Conservation (phyloP, 2,329 filamentous ascomycete species). For the Didymella glomerata region DNA sequence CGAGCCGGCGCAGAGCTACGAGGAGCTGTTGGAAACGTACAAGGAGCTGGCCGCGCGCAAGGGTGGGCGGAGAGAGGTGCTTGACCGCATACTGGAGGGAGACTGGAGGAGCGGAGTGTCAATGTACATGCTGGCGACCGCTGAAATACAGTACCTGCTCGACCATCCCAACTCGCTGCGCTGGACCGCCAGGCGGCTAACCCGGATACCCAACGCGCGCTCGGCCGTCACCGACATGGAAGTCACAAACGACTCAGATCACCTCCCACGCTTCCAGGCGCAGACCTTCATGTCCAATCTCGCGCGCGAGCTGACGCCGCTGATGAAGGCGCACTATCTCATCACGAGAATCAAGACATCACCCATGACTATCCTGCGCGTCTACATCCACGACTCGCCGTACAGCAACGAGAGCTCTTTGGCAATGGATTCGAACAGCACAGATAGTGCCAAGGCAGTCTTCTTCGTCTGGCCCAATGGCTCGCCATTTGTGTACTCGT, state of each 20-base stretch:
- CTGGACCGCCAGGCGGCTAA: slow-evolving; percentile 63
- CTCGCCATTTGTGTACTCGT: slow-evolving; percentile 76
- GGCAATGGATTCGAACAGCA: slow-evolving; percentile 39
- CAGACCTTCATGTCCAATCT: slow-evolving; percentile 81
- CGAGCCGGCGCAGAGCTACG: slow-evolving; percentile 70
- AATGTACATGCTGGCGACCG: slow-evolving; percentile 63
- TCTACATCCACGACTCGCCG: slow-evolving; percentile 81
- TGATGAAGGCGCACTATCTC: slow-evolving; percentile 85
- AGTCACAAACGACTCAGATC: slow-evolving; percentile 49
- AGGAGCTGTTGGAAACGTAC: slow-evolving; percentile 68
- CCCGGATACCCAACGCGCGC: slow-evolving; percentile 42
- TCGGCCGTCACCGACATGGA: slow-evolving; percentile 47
- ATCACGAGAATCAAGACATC: slow-evolving; percentile 74
- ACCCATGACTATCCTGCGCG: slow-evolving; percentile 77
- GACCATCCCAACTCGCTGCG: slow-evolving; percentile 61
- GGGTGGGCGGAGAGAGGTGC: slow-evolving; percentile 62
- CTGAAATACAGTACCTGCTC: slow-evolving; percentile 62
- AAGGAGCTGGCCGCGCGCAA: slow-evolving; percentile 53
- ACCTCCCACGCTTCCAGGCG: slow-evolving; percentile 76
- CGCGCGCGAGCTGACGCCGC: slow-evolving; percentile 75
- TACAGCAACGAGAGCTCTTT: slow-evolving; percentile 67
- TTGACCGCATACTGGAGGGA: slow-evolving; percentile 65
- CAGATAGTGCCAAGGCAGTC: slow-evolving; percentile 74
- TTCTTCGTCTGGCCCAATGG: slow-evolving; percentile 85
- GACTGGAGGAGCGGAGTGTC: slow-evolving; percentile 66